Percentiles rank a stretch among this genome's conserved stretches.
phyloP scores from a whole-genome alignment of 2,329 filamentous ascomycete genomes.

The Botrytis tulipae region DNA sequence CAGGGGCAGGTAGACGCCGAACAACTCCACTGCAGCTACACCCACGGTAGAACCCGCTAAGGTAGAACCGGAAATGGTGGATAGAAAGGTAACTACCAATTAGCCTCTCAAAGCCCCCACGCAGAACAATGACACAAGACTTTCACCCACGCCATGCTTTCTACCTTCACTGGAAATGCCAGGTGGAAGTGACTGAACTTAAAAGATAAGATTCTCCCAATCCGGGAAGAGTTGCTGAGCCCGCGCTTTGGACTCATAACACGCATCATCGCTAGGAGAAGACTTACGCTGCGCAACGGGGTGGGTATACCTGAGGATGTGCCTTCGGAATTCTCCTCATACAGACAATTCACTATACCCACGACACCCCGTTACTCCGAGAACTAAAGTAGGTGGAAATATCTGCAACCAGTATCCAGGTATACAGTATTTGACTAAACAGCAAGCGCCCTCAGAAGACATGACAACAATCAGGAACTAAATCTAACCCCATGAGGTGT shows the following conservation, averaged over 20 bases:
- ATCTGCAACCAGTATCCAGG: background rate
- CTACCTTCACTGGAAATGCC: conserved; percentile 1
- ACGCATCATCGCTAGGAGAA: conserved; percentile 7
- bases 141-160: conserved; percentile 3
- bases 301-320: conserved; percentile 13
- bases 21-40: conserved; percentile 7
- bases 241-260: conserved; percentile 6
- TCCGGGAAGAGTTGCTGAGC: conserved; percentile 9
- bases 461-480: background rate
- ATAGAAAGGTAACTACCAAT: conserved; percentile 15
- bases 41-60: background rate
- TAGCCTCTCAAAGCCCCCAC: conserved; percentile 12
- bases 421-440: background rate
- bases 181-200: conserved; percentile 14
- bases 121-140: conserved; percentile 15
- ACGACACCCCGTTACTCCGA: conserved; percentile 11
- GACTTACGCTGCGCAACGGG: conserved; percentile 14
- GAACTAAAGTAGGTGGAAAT: conserved; percentile 11
- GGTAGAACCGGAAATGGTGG: conserved; percentile 5
- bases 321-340: conserved; percentile 17
- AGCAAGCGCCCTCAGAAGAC: conserved; percentile 1
- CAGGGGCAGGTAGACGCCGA: conserved; percentile 15
- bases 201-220: background rate
- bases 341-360: conserved; percentile 16
- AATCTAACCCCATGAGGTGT: conserved; percentile 12